Conservation (phyloP, 441 rosid genomes). For the Mallotus japonicus region DNA sequence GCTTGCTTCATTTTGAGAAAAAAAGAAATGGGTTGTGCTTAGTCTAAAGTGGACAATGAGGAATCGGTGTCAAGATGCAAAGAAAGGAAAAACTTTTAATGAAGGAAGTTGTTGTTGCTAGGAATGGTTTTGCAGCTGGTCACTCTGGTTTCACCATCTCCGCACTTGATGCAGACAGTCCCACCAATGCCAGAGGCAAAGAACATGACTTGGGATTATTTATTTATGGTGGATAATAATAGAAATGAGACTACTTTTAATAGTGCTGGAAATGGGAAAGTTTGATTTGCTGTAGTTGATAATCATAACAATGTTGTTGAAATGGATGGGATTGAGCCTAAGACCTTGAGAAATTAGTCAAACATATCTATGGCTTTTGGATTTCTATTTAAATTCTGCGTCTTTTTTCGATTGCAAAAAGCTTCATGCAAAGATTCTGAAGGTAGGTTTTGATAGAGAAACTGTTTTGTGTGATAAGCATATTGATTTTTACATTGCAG, state of each 20-base stretch:
- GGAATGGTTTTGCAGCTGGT: constrained; percentile 89
- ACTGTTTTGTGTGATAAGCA: no score
- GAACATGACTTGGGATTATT: constrained; percentile 77
- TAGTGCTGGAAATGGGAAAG: constrained; percentile 21
- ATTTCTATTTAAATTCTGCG: no score
- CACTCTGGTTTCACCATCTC: constrained; percentile 67
- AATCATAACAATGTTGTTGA: constrained; percentile 23
- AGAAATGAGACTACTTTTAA: constrained; percentile 26
- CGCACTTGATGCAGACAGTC: constrained; percentile 27
- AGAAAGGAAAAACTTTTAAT: constrained; percentile 61
- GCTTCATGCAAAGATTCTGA: no score
- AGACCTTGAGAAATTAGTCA: constrained; percentile 45
- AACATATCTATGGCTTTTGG: no score
- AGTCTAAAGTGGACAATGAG: constrained; percentile 91
- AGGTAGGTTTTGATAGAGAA: no score
- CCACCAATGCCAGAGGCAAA: constrained; percentile 52
- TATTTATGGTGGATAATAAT: constrained; percentile 54
- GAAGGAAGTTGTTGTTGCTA: constrained; percentile 65
- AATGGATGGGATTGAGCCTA: constrained; percentile 27
- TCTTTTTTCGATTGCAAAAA: no score
- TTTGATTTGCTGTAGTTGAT: constrained; percentile 21
- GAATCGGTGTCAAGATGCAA: constrained; percentile 84
- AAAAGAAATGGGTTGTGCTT: constrained; percentile 70
- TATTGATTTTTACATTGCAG: no score
- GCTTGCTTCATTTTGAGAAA: no score